Percentiles rank a stretch among this genome's conserved stretches.
phyloP scores from a whole-genome alignment of 257 asterid genomes.

The Rehmannia glutinosa region DNA sequence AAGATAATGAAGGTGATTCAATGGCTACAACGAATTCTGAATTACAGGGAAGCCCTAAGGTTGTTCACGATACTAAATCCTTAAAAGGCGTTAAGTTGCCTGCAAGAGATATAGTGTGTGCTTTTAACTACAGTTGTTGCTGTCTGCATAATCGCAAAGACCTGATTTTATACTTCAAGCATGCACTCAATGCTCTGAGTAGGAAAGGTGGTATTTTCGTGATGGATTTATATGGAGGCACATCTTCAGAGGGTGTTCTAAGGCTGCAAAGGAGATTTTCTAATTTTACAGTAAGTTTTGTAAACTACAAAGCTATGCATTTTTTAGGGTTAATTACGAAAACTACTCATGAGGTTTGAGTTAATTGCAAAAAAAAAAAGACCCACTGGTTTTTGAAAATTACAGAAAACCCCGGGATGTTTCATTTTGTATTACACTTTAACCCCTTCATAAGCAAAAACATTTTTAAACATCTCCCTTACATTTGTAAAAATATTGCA shows the following conservation, averaged over 20 bases:
- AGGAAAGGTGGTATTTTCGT: constrained; percentile 83
- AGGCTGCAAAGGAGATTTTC: constrained; percentile 89
- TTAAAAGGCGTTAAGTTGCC: constrained; percentile 57
- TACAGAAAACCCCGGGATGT: too few relatives aligned
- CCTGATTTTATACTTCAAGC: constrained; percentile 74
- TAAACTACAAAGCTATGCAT: too few relatives aligned
- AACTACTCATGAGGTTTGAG: background rate
- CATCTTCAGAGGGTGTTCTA: constrained; percentile 84
- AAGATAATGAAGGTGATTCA: constrained; percentile 33
- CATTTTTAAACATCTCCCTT: too few relatives aligned
- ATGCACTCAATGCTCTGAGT: constrained; percentile 49
- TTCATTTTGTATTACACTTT: too few relatives aligned
- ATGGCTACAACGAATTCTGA: constrained; percentile 2
- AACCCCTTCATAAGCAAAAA: too few relatives aligned
- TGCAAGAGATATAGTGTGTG: constrained; percentile 90
- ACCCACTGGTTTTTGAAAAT: background rate
- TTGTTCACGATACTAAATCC: constrained; percentile 22
- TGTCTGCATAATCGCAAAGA: constrained; percentile 87
- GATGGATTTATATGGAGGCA: constrained; percentile 95
- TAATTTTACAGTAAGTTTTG: constrained; percentile 60
- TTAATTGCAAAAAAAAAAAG: background rate
- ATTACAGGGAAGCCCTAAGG: constrained; percentile 15
- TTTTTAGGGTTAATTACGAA: background rate
- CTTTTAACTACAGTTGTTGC: constrained; percentile 97
- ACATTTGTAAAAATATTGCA: too few relatives aligned